phyloP scores from a whole-genome alignment of 495 filamentous ascomycete genomes.

The Podospora appendiculata region DNA sequence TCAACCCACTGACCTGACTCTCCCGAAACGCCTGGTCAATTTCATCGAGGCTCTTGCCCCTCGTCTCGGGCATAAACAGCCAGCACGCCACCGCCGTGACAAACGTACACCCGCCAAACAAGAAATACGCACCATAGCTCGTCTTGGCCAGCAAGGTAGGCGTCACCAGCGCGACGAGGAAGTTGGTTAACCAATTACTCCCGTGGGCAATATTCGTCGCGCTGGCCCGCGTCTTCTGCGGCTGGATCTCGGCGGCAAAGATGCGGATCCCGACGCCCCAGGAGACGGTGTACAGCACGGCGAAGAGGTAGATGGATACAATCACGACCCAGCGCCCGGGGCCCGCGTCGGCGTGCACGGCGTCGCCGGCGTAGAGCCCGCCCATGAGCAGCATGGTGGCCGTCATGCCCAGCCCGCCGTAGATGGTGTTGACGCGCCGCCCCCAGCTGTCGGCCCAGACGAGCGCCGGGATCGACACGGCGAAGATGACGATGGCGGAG shows the following conservation, averaged over 20 bases:
- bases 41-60: conserved; percentile 47
- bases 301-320: conserved; percentile 39
- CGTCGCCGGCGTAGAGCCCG: conserved; percentile 38
- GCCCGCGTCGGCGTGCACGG: conserved; percentile 36
- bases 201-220: conserved; percentile 44
- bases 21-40: conserved; percentile 33
- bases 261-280: conserved; percentile 51
- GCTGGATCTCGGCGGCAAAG: conserved; percentile 50
- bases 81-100: conserved; percentile 43
- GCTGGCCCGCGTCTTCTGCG: conserved; percentile 43
- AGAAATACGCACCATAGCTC: conserved; percentile 52
- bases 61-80: conserved; percentile 57
- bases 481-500: conserved; percentile 43
- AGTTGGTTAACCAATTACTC: conserved; percentile 50
- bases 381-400: conserved; percentile 29
- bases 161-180: conserved; percentile 55
- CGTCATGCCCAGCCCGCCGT: conserved; percentile 41
- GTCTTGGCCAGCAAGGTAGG: conserved; percentile 52
- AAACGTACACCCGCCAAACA: conserved; percentile 45
- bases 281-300: conserved; percentile 24
- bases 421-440: conserved; percentile 47
- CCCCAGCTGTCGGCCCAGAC: conserved; percentile 57
- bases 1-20: background rate
- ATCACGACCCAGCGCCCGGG: conserved; percentile 51
- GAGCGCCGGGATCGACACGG: conserved; percentile 40